Evolutionary conservation across 768 basidiomycete species (phyloP).

Genomic region (Grammothele lineata): DNA sequence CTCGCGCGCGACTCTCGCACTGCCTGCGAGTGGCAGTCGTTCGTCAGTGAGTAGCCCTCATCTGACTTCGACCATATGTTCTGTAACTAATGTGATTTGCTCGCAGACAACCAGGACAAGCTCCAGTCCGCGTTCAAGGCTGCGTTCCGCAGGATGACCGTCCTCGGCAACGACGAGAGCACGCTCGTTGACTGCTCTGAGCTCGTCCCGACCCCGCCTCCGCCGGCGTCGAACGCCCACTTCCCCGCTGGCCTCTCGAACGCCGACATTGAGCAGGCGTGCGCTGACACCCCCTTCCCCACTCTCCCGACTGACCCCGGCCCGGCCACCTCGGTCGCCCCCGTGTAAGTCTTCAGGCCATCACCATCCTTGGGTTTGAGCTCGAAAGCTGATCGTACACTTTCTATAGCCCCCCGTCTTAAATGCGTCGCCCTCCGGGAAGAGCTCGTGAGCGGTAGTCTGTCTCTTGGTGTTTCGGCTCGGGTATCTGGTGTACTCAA

Average conservation of each 20-base stretch:
- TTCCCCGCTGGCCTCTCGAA: conserved; percentile 24
- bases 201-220: conserved; percentile 14
- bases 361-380: too few species aligned
- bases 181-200: conserved; percentile 17
- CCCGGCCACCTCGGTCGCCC: conserved; percentile 27
- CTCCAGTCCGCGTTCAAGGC: conserved; percentile 24
- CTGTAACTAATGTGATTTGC: too few species aligned
- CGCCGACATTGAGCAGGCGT: conserved; percentile 22
- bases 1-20: conserved; percentile 31
- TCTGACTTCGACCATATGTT: too few species aligned
- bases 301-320: conserved; percentile 26
- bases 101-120: conserved; percentile 25
- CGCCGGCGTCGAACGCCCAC: conserved; percentile 11
- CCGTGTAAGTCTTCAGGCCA: conserved; percentile 25
- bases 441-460: too few species aligned
- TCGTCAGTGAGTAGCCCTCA: too few species aligned
- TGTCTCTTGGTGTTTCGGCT: too few species aligned
- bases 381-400: too few species aligned
- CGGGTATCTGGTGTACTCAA: too few species aligned
- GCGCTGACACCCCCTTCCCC: conserved; percentile 17
- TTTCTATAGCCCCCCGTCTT: too few species aligned
- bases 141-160: conserved; percentile 27
- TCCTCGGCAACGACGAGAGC: conserved; percentile 24
- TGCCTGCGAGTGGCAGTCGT: conserved; percentile 32
- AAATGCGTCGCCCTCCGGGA: too few species aligned